Percentiles rank a stretch among this genome's conserved stretches.
Conservation (phyloP, 1,284 basidiomycete genomes). For the Heterobasidion annosum region DNA sequence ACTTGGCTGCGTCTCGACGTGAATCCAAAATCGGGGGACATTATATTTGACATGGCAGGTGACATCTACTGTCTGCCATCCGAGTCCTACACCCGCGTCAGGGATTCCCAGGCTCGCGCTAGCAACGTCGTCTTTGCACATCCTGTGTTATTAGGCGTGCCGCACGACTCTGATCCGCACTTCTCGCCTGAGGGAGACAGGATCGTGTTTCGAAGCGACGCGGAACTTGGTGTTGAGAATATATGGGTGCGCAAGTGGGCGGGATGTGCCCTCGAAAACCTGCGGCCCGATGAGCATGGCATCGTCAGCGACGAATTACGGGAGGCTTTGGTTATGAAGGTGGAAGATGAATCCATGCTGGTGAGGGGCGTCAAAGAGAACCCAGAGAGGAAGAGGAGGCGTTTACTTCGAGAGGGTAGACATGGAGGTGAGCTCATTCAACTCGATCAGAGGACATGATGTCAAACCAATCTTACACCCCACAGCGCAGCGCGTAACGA, state of each 20-base stretch:
- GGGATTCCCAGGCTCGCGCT: conserved; percentile 12
- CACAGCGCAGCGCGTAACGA: conserved; percentile 54
- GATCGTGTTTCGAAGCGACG: conserved; percentile 61
- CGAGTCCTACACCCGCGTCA: conserved; percentile 17
- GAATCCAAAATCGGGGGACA: conserved; percentile 55
- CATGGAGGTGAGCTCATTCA: conserved; percentile 29
- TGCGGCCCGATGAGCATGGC: conserved; percentile 27
- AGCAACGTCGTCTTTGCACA: conserved; percentile 26
- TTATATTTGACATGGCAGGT: conserved; percentile 68
- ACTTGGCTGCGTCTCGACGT: conserved; percentile 70
- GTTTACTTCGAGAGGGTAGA: conserved; percentile 54
- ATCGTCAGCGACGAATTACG: not conserved
- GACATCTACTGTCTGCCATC: conserved; percentile 64
- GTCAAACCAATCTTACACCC: not conserved
- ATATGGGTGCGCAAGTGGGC: conserved; percentile 62
- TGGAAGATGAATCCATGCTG: conserved; percentile 39
- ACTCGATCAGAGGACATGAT: not conserved
- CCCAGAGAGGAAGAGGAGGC: conserved; percentile 30
- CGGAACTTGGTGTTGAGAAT: conserved; percentile 62
- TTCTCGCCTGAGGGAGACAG: conserved; percentile 59
- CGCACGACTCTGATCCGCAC: conserved; percentile 61
- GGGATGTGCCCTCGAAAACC: conserved; percentile 50
- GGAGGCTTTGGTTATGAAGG: conserved; percentile 15
- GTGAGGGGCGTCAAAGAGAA: conserved; percentile 42
- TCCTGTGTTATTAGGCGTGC: conserved; percentile 49